Conservation (phyloP, 192 early-diverging fungal species). For the Ramicandelaber brevisporus region DNA sequence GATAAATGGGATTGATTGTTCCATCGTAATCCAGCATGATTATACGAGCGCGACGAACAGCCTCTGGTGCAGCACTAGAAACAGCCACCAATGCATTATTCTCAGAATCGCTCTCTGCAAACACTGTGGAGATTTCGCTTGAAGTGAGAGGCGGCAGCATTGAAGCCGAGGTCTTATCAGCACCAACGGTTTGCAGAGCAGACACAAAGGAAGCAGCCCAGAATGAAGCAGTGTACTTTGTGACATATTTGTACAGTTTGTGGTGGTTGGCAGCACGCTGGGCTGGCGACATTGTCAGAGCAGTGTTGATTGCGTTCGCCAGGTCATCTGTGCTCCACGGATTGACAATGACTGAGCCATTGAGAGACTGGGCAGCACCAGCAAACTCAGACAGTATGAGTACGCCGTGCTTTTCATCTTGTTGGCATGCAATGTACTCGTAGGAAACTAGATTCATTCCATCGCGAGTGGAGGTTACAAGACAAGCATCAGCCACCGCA, state of each 20-base stretch:
- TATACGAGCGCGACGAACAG: slow-evolving; percentile 15
- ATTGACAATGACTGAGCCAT: slow-evolving; percentile 93
- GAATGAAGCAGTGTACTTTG: slow-evolving; percentile 88
- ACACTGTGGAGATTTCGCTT: no score
- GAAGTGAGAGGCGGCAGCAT: slow-evolving; percentile 14
- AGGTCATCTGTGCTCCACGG: slow-evolving; percentile 98
- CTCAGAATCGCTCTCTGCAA: no score
- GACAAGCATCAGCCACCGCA: slow-evolving; percentile 82
- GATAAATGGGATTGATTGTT: slow-evolving; percentile 64
- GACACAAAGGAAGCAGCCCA: slow-evolving; percentile 91
- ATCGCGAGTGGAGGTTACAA: slow-evolving; percentile 93
- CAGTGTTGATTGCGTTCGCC: slow-evolving; percentile 63
- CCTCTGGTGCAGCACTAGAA: neutral
- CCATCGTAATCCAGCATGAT: slow-evolving; percentile 94
- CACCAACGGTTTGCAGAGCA: slow-evolving; percentile 44
- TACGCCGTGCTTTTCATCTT: slow-evolving; percentile 74
- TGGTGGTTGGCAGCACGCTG: slow-evolving; percentile 57
- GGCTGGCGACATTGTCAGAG: slow-evolving; percentile 76
- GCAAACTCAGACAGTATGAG: slow-evolving; percentile 95
- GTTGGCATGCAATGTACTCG: slow-evolving; percentile 89
- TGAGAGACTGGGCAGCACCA: slow-evolving; percentile 91
- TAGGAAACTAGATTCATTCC: slow-evolving; percentile 99
- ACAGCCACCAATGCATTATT: no score
- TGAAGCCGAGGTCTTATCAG: slow-evolving; percentile 12
- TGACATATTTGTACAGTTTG: slow-evolving; percentile 83